Evolutionary conservation across 108 stramenopile species (phyloP), one percentile per base, ranked within the genome.

Genomic region (Stephanodiscus triporus): DNA sequence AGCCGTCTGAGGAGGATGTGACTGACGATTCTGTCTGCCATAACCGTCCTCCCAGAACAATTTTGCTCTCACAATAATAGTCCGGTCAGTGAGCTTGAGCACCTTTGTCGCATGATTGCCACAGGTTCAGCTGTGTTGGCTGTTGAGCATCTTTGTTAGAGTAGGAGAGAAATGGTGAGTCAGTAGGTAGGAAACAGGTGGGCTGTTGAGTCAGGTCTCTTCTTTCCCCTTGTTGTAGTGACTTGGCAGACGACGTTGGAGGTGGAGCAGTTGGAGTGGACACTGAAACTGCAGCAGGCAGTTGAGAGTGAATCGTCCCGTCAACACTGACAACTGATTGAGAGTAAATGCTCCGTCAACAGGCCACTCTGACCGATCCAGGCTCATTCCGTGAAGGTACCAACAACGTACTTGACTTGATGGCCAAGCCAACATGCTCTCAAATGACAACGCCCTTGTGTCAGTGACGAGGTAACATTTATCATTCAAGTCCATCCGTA

Each of bases 401-500:
- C 43, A 4, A 45, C 43, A 17, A 45, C 43, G 43, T 45, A 45
- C 43, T 45, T 45, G 43, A 45, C 43, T 45, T 45, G 43, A 45
- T 45, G 43, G 43, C 43, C 43, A 16, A 16, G 14, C 43, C 4
- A 54, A 54, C 24, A 26, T 24, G 53, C 26, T 54, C 53, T 54
- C 53, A 54, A 27, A 54, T 23, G 26, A 54, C 53, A 54, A 54
- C 53, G 1, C 53, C 53, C 26, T 54, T 27, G 24, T 23, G 53
- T 54, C 53, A 14, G 53, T 26, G 53, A 54, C 24, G 26, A 54
- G 53, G 24, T 54, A 54, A 27, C 53, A 54, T 54, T 54, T 54
- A 27, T 27, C 11, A 14, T 54, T 54, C 26, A 54, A 13, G 53
- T 54, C 53, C 53, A 54, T 54, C 23, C 53, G 26, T 54, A 54